These are phyloP conservation scores for Lagenidium sp. DNA, from an alignment of 352 stramenopile species.

Conservation along the genomic window DNA sequence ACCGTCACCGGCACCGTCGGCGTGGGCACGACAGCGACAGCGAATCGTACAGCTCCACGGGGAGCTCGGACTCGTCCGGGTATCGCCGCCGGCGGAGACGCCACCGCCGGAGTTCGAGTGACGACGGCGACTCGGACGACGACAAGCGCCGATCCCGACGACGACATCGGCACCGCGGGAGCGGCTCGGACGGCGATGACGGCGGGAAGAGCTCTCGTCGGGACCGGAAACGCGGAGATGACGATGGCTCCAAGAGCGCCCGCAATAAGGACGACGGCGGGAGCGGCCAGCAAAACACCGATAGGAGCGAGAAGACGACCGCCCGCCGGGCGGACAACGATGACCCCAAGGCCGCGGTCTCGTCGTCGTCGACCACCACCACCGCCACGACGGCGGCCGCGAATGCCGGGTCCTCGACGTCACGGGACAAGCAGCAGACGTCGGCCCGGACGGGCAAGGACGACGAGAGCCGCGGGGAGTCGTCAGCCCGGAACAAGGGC, in stretches of 20 bases:
- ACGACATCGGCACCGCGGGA: slow-evolving; percentile 27
- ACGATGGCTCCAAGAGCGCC: slow-evolving; percentile 1
- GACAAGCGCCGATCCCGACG: slow-evolving; percentile 16
- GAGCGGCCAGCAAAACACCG: slow-evolving; percentile 6
- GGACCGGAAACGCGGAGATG: slow-evolving; percentile 10
- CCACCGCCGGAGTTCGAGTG: slow-evolving; percentile 36
- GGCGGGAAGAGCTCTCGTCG: too few species aligned
- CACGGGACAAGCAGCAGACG: slow-evolving; percentile 1
- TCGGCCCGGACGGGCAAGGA: slow-evolving; percentile 20
- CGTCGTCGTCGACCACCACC: slow-evolving; percentile 1
- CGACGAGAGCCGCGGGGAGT: slow-evolving; percentile 39
- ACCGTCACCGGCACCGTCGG: slow-evolving; percentile 15
- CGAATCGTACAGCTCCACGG: slow-evolving; percentile 41
- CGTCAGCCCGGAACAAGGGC: slow-evolving; percentile 16
- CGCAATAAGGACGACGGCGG: slow-evolving; percentile 7
- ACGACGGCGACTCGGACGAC: slow-evolving; percentile 44
- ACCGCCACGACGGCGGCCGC: too few species aligned
- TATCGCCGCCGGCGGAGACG: slow-evolving; percentile 30
- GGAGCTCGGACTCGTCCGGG: slow-evolving; percentile 30
- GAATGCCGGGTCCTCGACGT: too few species aligned
- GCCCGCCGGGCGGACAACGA: too few species aligned
- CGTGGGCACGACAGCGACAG: slow-evolving; percentile 27
- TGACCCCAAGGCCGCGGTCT: too few species aligned
- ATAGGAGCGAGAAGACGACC: neutral
- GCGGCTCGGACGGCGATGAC: slow-evolving; percentile 14